Evolutionary conservation across 139 green algal species (phyloP).

Genomic region (Tetraselmis chui): DNA sequence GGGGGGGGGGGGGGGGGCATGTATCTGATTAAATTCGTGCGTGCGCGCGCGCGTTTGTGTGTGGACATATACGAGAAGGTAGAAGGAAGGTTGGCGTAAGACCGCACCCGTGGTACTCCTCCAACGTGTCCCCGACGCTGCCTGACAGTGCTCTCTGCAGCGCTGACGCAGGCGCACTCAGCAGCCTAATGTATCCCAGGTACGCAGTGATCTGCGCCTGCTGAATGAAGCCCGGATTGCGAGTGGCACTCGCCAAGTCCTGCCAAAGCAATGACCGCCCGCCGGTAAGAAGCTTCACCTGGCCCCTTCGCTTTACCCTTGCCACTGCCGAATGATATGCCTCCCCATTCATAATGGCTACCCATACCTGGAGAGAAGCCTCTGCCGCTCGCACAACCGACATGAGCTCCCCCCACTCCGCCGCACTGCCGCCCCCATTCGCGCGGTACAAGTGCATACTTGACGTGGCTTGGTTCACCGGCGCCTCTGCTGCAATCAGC

Average conservation of each 20-base stretch:
- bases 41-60: too few species aligned
- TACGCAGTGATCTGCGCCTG: not conserved
- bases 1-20: too few species aligned
- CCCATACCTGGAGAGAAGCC: not conserved
- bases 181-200: not conserved
- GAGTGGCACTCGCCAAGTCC: not conserved
- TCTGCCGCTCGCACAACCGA: not conserved
- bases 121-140: not conserved
- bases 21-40: too few species aligned
- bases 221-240: not conserved
- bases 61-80: too few species aligned
- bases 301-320: too few species aligned
- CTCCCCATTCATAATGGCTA: too few species aligned
- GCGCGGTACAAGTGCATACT: not conserved
- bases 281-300: too few species aligned
- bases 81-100: too few species aligned
- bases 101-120: not conserved
- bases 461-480: not conserved
- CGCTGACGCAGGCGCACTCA: not conserved
- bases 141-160: not conserved
- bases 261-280: too few species aligned
- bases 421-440: not conserved
- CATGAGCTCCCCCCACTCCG: not conserved
- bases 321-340: too few species aligned
- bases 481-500: not conserved